Base-by-base conservation (phyloP, 2,329 filamentous ascomycete genomes). In the Penicillium sp. region DNA sequence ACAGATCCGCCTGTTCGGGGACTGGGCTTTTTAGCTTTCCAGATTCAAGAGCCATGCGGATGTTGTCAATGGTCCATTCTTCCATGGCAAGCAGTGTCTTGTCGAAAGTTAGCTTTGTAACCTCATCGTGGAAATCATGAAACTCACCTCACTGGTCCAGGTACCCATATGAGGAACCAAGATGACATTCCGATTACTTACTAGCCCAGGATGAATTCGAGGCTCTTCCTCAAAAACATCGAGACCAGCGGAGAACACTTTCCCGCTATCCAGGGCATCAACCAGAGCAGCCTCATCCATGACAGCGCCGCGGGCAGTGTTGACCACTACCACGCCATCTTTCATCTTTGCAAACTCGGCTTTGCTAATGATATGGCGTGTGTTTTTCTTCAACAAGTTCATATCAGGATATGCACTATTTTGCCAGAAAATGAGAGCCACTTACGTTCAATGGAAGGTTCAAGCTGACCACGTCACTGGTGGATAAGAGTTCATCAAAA, bases 141-240 rank as follows among this genome's bases (percentile, higher is more conserved):
- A 36, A 67, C 68, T 61, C 56, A 75, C 73, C 76, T 88, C 90
- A 27, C 85, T 76, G 0, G 89, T 93, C 80, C 83, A 91, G 0
- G 91, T 95, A 0, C 90, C 90, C 88, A 95, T 89, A 71, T 95
- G 91, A 47, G 91, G 91, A 34, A 95, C 75, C 27, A 96, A 78
- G 64, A 93, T 78, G 19, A 90, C 89, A 61, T 84, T 82, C 2
- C 84, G 83, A 67, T 93, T 92, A 14, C 76, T 75, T 13, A 92
- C 62, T 39, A 95, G 76, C 1, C 87, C 88, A 0, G 85, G 85
- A 66, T 94, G 89, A 27, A 95, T 76, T 54, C 83, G 79, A 0
- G 91, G 91, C 72, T 95, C 90, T 35, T 91, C 79, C 69, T 95
- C 90, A 67, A 86, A 95, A 46, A 95, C 90, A 69, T 95, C 90